Percentiles rank a stretch among this genome's conserved stretches.
Evolutionary conservation across 805 yeast genomes (phyloP).

Genomic region (Kodamaea laetipori): DNA sequence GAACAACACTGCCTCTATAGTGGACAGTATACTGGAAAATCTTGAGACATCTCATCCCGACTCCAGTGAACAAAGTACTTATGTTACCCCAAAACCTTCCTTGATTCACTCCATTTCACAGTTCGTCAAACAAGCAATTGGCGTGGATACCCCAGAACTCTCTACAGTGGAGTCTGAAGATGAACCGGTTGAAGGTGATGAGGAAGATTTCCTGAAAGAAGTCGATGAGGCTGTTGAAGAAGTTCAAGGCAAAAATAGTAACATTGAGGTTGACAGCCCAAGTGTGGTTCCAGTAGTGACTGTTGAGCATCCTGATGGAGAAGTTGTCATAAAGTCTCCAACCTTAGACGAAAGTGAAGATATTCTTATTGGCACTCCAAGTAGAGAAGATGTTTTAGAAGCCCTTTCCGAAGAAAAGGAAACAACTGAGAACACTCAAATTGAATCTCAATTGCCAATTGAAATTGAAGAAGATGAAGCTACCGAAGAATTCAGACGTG

Average conservation of each 20-base stretch:
- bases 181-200: not conserved
- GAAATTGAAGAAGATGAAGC: not conserved
- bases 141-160: not conserved
- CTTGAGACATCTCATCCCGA: too few relatives aligned
- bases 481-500: not conserved
- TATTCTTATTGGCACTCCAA: not conserved
- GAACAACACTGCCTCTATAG: too few relatives aligned
- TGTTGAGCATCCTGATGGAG: too few relatives aligned
- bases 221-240: too few relatives aligned
- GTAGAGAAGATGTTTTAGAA: not conserved
- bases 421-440: not conserved
- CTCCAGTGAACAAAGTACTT: too few relatives aligned
- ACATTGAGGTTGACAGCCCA: too few relatives aligned
- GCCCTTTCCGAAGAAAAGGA: conserved; percentile 1
- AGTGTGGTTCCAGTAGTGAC: too few relatives aligned
- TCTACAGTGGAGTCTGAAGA: not conserved
- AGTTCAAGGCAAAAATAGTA: too few relatives aligned
- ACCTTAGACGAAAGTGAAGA: not conserved
- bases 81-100: not conserved
- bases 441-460: not conserved
- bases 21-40: too few relatives aligned
- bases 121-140: conserved; percentile 1
- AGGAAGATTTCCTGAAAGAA: not conserved
- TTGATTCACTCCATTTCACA: not conserved
- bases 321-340: too few relatives aligned